Evolutionary conservation across 352 stramenopile genomes (phyloP), one percentile per base, ranked within the genome.

Genomic region (Peronosclerospora sorghi): DNA sequence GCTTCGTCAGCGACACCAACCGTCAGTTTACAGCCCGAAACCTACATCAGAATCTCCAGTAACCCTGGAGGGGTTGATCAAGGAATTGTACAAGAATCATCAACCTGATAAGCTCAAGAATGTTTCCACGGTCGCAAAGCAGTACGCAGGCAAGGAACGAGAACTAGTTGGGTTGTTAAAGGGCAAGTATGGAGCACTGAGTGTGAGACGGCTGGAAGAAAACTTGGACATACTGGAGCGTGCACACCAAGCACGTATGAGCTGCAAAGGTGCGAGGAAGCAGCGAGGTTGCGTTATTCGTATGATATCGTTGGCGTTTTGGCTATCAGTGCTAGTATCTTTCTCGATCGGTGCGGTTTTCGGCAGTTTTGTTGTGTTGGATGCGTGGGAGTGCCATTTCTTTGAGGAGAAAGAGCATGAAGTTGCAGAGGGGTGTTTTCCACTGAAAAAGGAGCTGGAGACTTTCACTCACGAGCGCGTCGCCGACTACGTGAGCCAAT

Each of bases 101-200:
- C 74, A 90, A 41, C 78, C 74, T 1, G 73, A 87, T 40, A 76
- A 83, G 32, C 35, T 86, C 9, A 72, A 73, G 47, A 84, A 81
- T n/a, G 72, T 79, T 0, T 20, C 51, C 8, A 47, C 62, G 7
- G 59, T 90, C 13, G 73, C 71, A 8, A 67, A 67, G 7, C 35
- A 83, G 39, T 90, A 75, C 21, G 48, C 58, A 0, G 78, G 78
- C 10, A 83, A 77, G 35, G 78, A 90, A 34, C 68, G 68, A 5
- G 70, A 83, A 23, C 55, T 90, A 20, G 51, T 86, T 24, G 35
- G 45, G 0, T 50, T 81, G 20, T 44, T 90, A 23, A 81, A 76
- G 49, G 53, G 48, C 2, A 87, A 85, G 48, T 90, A 90, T 38
- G 78, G 77, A 1, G 73, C 73, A 4, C 39, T 86, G 35, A 86